Evolutionary conservation across 208 protist species (phyloP).

Genomic region (Lotmaria passim): DNA sequence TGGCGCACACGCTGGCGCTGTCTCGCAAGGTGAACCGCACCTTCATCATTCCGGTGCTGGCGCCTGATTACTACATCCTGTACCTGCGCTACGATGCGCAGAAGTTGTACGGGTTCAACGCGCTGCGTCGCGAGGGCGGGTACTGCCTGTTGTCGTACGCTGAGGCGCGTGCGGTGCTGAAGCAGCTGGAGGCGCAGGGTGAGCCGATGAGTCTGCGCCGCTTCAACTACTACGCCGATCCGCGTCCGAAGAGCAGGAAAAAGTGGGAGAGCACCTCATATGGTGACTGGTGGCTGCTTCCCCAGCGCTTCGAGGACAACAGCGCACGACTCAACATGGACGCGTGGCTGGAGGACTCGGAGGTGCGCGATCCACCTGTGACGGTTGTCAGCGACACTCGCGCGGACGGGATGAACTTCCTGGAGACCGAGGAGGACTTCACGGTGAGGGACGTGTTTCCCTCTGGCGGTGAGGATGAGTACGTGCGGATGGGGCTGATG

Average conservation of each 20-base stretch:
- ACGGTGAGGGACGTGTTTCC: constrained; percentile 3
- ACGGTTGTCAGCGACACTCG: background rate
- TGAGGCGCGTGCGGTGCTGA: constrained; percentile 16
- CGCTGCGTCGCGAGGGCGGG: constrained; percentile 15
- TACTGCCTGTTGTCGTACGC: constrained; percentile 25
- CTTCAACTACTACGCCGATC: constrained; percentile 5
- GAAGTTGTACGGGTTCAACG: constrained; percentile 24
- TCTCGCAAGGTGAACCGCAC: constrained; percentile 10
- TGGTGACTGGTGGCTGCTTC: background rate
- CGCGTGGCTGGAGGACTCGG: constrained; percentile 11
- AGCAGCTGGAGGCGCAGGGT: background rate
- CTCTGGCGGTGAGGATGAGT: background rate
- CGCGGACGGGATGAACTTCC: background rate
- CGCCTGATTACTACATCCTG: background rate
- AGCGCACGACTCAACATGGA: constrained; percentile 4
- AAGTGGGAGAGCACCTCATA: background rate
- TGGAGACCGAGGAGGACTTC: background rate
- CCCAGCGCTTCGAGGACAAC: background rate
- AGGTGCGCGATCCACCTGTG: background rate
- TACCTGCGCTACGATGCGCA: constrained; percentile 11
- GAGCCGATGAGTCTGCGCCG: constrained; percentile 2
- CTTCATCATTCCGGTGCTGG: constrained; percentile 11
- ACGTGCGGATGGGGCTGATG: constrained; percentile 4
- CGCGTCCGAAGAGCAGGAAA: background rate
- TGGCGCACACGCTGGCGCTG: constrained; percentile 18